Conservation (phyloP, 2,329 filamentous ascomycete genomes). For the Neonectria faginata region DNA sequence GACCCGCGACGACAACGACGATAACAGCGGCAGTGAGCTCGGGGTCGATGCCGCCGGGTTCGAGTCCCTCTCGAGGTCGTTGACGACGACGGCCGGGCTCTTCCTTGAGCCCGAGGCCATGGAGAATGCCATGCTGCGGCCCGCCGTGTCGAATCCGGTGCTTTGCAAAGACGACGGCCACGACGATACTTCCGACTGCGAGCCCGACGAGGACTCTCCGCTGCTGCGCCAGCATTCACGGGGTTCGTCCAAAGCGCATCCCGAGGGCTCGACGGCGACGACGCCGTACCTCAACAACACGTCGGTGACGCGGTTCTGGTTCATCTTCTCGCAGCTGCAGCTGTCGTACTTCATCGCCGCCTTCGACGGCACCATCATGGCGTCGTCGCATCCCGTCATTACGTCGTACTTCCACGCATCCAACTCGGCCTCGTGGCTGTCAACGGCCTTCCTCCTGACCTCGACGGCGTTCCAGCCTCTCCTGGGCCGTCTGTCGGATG, state of each 20-base stretch:
- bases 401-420: constrained; percentile 83
- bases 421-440: constrained; percentile 85
- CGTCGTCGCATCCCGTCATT: constrained; percentile 82
- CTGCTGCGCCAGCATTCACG: constrained; percentile 37
- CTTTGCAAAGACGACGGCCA: constrained; percentile 32
- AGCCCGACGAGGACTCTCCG: constrained; percentile 43
- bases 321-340: constrained; percentile 71
- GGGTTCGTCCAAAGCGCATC: constrained; percentile 32
- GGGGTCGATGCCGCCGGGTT: constrained; percentile 39
- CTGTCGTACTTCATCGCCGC: constrained; percentile 68
- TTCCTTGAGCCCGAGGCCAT: constrained; percentile 57
- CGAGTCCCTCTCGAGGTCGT: constrained; percentile 53
- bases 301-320: constrained; percentile 66
- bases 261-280: constrained; percentile 29
- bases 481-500: constrained; percentile 79
- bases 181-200: constrained; percentile 22
- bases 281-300: constrained; percentile 59
- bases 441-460: constrained; percentile 81
- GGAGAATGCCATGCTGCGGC: constrained; percentile 55
- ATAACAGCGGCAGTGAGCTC: constrained; percentile 26
- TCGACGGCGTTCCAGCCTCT: constrained; percentile 82
- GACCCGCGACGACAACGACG: constrained; percentile 15
- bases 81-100: constrained; percentile 53
- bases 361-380: constrained; percentile 86
- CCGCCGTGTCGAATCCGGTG: constrained; percentile 34